Base-by-base conservation (phyloP, 257 asterid genomes). In the Solanum ossicruentum region DNA sequence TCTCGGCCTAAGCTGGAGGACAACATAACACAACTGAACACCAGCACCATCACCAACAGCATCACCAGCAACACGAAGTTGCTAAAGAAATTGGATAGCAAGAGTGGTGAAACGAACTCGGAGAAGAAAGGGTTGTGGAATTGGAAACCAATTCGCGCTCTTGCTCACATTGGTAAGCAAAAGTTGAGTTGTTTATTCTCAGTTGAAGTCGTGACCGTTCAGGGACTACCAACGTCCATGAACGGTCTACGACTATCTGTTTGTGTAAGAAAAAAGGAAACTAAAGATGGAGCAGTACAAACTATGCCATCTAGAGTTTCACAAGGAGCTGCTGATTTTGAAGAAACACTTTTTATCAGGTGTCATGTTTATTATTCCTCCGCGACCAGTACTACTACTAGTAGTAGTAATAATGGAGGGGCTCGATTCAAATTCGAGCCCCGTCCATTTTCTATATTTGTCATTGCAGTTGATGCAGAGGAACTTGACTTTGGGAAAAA, bases 271-370 rank as follows among this genome's bases (percentile, higher is more conserved):
- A 96, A 96, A 88, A 95, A 92, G 21, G 99, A 96, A 87, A 89
- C 23, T 21, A 93, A 84, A 58, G 97, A 95, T 0, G 96, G 97
- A 3, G 91, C 92, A 0, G 98, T 95, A 12, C 98, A 95, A 84
- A 96, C 98, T 1, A 93, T 96, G 98, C 99, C 98, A 0, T 96
- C 98, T 0, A 86, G 97, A 23, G 98, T 96, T 43, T 90, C 94
- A 10, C 93, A 95, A 54, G 94, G 93, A 16, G 95, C 90, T 3
- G 97, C 99, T 12, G 99, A 96, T 86, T 96, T 96, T 49, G 99
- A 93, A 70, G 99, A 96, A 89, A 96, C 98, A 0, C 90, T 96
- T 16, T 96, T 96, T 85, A 75, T 93, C 8, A 92, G 96, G 88
- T 92, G 97, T 86, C 93, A 96, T 86, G 95, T 95, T 55, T 96